Conservation (phyloP, 2,329 filamentous ascomycete species). For the Canariomyces notabilis region DNA sequence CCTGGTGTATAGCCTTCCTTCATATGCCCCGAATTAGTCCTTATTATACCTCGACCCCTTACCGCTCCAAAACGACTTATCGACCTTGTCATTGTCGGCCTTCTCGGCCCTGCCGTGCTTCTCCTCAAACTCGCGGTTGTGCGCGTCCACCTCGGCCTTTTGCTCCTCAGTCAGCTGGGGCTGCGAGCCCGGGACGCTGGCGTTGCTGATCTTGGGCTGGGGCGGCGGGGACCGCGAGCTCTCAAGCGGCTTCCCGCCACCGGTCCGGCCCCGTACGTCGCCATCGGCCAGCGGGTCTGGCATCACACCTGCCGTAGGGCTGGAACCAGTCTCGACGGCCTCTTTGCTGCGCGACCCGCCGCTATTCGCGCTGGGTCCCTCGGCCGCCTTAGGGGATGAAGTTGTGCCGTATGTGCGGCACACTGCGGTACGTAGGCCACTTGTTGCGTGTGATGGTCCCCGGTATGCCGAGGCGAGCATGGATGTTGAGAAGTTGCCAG, state of each 20-base stretch:
- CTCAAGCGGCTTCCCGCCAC: conserved; percentile 35
- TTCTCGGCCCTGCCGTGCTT: conserved; percentile 44
- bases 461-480: background rate
- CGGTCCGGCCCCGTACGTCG: conserved; percentile 34
- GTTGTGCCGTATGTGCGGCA: conserved; percentile 7
- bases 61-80: conserved; percentile 49
- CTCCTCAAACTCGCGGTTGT: conserved; percentile 54
- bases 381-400: conserved; percentile 25
- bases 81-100: conserved; percentile 46
- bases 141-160: conserved; percentile 51
- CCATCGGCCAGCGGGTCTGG: conserved; percentile 30
- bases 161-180: conserved; percentile 43
- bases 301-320: conserved; percentile 19
- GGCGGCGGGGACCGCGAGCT: conserved; percentile 34
- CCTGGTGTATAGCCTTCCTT: no score
- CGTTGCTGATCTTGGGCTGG: conserved; percentile 49
- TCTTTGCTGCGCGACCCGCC: conserved; percentile 35
- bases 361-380: conserved; percentile 25
- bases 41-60: conserved; percentile 27
- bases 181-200: conserved; percentile 36
- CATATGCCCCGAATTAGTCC: background rate
- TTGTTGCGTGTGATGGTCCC: background rate
- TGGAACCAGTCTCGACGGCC: conserved; percentile 28
- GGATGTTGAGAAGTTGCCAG: background rate
- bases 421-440: background rate